phyloP scores from a whole-genome alignment of 768 basidiomycete species.

The Paxillus involutus region DNA sequence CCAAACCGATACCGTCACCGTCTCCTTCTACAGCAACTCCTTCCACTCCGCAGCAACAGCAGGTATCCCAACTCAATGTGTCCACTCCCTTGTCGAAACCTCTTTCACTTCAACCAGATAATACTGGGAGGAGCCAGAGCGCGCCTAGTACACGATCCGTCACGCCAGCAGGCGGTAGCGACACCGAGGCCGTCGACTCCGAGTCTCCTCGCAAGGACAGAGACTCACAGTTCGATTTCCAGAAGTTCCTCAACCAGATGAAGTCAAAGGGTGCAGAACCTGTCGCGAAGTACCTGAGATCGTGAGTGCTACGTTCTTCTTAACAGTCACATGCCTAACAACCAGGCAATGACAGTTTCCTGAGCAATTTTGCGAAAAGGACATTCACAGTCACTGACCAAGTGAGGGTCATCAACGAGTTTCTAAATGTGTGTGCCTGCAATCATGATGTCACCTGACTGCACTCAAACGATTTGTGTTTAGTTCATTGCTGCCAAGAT shows the following conservation, averaged over 20 bases:
- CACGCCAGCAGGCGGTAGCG: conserved; percentile 20
- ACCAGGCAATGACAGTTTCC: conserved; percentile 54
- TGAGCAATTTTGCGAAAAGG: conserved; percentile 90
- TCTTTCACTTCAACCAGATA: conserved; percentile 6
- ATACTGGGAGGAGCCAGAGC: neutral
- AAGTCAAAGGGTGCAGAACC: conserved; percentile 85
- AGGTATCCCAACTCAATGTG: conserved; percentile 5
- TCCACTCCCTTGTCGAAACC: conserved; percentile 6
- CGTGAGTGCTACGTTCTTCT: conserved; percentile 52
- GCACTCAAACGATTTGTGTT: conserved; percentile 17
- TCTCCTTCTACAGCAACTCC: conserved; percentile 59
- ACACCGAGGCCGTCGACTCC: conserved; percentile 15
- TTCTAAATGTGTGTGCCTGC: conserved; percentile 59
- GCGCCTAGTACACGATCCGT: conserved; percentile 22
- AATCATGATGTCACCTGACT: neutral
- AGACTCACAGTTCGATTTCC: conserved; percentile 80
- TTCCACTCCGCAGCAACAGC: conserved; percentile 51
- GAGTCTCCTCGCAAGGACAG: conserved; percentile 36
- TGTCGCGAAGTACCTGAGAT: conserved; percentile 92
- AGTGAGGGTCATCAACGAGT: conserved; percentile 93
- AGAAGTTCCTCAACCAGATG: conserved; percentile 94
- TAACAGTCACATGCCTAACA: conserved; percentile 1
- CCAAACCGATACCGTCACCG: conserved; percentile 56
- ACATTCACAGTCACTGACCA: conserved; percentile 93
- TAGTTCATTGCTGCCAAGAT: conserved; percentile 92